These are phyloP conservation scores for Tetrapisispora pingtungensis DNA, from an alignment of 805 yeast genomes.

Conservation along the genomic window DNA sequence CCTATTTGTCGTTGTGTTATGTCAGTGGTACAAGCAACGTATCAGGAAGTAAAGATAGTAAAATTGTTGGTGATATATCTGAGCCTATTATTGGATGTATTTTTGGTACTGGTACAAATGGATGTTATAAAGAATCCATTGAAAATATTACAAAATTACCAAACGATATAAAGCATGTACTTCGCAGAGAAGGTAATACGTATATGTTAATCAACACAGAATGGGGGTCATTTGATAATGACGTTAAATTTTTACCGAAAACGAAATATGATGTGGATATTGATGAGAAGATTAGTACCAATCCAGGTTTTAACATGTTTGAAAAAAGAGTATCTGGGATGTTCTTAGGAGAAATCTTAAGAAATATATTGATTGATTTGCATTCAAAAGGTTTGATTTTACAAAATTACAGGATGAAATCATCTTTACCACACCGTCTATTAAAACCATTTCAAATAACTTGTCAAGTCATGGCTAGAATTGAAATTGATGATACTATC, in stretches of 20 bases:
- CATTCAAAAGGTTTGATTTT: slow-evolving; percentile 50
- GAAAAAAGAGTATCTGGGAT: slow-evolving; percentile 88
- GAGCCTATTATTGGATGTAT: slow-evolving; percentile 81
- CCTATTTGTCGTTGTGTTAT: slow-evolving; percentile 80
- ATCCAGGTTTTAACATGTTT: slow-evolving; percentile 81
- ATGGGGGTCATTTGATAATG: slow-evolving; percentile 97
- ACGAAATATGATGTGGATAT: slow-evolving; percentile 67
- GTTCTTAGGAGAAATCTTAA: slow-evolving; percentile 82
- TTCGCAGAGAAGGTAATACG: slow-evolving; percentile 36
- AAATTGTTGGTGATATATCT: slow-evolving; percentile 50
- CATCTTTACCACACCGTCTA: slow-evolving; percentile 44
- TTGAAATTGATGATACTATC: slow-evolving; percentile 76
- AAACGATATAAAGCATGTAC: slow-evolving; percentile 31
- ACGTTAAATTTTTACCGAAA: slow-evolving; percentile 60
- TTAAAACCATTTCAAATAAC: slow-evolving; percentile 69
- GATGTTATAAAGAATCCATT: slow-evolving; percentile 79
- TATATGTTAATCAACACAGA: slow-evolving; percentile 91
- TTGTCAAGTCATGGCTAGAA: slow-evolving; percentile 71
- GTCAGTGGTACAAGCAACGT: slow-evolving; percentile 21
- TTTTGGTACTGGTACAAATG: slow-evolving; percentile 96
- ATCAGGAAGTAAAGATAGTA: slow-evolving; percentile 37
- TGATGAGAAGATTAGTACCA: slow-evolving; percentile 59
- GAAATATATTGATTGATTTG: slow-evolving; percentile 64
- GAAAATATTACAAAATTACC: slow-evolving; percentile 65
- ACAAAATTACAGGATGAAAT: slow-evolving; percentile 36